Base-by-base conservation (phyloP, 768 basidiomycete genomes). In the Leccinum pellstonianum region DNA sequence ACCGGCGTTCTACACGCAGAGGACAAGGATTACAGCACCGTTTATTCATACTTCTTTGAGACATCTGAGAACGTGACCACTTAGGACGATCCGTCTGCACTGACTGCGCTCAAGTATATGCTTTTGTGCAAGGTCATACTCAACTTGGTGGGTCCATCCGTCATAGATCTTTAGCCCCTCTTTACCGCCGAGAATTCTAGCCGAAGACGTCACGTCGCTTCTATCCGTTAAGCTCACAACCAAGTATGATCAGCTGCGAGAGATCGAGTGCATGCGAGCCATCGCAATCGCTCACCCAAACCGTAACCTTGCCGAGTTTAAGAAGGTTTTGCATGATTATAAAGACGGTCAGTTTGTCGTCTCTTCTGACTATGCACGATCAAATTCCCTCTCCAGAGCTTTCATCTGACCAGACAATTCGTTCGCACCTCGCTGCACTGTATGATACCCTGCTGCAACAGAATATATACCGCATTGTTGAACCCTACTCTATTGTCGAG, bases 81-180 rank as follows among this genome's bases (percentile, higher is more conserved):
- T 2, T 89, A 93, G 58, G 94, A 89, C 19, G 88, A 93, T 63
- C 83, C 85, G 1, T 68, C 74, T 41, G 93, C 94, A 1, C 79
- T 97, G 19, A 85, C 83, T 1, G 94, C 94, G 5, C 79, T 99
- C 64, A 98, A 99, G 76, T 98, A 99, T 76, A 97, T 98, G 96
- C 81, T 98, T 15, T 74, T 98, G 49, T 99, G 97, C 76, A 98
- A 99, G 73, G 88, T 99, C 70, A 99, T 99, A 95, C 80, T 98
- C 63, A 94, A 94, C 69, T 73, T 96, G 70, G 95, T 96, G 60
- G 63, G 87, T 80, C 50, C 27, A 19, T 54, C 41, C 29, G 5
- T 27, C n/a, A 17, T 29, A 19, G 4, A 46, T 35, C 51, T 11
- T 17, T 8, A 33, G 19, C 17, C 15, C 10, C 15, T 47, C 27